phyloP scores from a whole-genome alignment of 1,139 yeast species.

The Suhomyces kunorum region DNA sequence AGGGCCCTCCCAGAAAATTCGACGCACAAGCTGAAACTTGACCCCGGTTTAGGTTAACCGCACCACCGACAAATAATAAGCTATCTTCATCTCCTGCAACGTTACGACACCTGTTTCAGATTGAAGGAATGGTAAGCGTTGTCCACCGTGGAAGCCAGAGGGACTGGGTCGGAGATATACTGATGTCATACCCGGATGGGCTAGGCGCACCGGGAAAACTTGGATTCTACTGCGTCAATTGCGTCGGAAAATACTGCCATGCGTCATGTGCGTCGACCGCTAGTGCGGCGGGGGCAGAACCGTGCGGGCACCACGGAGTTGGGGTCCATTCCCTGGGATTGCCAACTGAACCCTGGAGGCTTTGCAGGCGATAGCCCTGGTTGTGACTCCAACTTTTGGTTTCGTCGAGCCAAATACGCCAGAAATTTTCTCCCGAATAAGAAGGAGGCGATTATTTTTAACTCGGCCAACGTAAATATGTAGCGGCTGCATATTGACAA shows the following conservation, averaged over 20 bases:
- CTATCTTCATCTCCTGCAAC: not conserved
- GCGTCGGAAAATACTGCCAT: not conserved
- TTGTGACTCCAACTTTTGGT: not conserved
- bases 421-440: not conserved
- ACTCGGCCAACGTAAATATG: slow-evolving; percentile 4
- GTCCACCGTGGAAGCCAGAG: too few species aligned
- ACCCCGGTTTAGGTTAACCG: not conserved
- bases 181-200: not conserved
- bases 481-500: slow-evolving; percentile 2
- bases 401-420: not conserved
- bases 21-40: too few species aligned
- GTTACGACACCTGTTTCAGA: not conserved
- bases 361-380: too few species aligned
- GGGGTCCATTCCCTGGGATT: too few species aligned
- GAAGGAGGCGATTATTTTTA: not conserved
- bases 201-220: not conserved
- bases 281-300: too few species aligned
- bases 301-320: not conserved
- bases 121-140: too few species aligned
- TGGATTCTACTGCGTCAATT: not conserved
- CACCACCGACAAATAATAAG: not conserved
- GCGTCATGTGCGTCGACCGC: not conserved
- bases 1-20: too few species aligned
- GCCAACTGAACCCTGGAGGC: too few species aligned
- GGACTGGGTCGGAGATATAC: too few species aligned